Base-by-base conservation (phyloP, 331 rosid genomes). In the Rosa hybrid region DNA sequence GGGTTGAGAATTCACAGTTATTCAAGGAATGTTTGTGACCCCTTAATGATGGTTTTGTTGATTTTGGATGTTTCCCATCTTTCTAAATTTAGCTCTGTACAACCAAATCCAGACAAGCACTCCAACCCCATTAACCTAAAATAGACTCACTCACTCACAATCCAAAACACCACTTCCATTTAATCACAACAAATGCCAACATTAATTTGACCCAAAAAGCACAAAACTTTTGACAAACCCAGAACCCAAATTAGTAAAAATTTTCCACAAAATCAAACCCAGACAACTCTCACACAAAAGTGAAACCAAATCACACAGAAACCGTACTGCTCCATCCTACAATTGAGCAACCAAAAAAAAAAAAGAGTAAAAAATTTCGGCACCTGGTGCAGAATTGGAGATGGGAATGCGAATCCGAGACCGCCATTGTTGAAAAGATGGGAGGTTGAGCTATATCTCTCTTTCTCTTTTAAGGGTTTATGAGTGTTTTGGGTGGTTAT, bases 401-500 rank as follows among this genome's bases (percentile, higher is more conserved):
- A 77, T 74, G 83, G 56, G 1, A 20, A 77, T 76, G 12, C 42
- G 50, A 78, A 39, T 5, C 27, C 42, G 18, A 56, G 21, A 49
- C 46, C 45, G 14, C 41, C 74, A 77, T 65, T 65, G 74, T 20
- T 46, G 80, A 21, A 46, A 76, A 42, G 13, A 16, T 76, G 5
- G 16, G 75, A 79, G 77, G 49, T 78, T 50, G 75, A 73, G 38
- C 17, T 12, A 74, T 50, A n/a, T 84, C 39, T 70, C 70, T 69
- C 74, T 76, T 76, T 45, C 0, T 45, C 3, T 27, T 27, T 27
- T 27, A 54, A 41, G 67, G 70, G 67, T 84, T 79, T 80, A 80
- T 74, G 76, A 53, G 57, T 16, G 78, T 78, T 34, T 34, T 34
- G 39, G 86, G 83, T 79, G 78, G 96, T 86, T 94, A 84, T 86